A percentile compares a stretch with the other conserved stretches of the same genome.
Conservation (phyloP, 805 yeast species). For the Komagataella ulmi region DNA sequence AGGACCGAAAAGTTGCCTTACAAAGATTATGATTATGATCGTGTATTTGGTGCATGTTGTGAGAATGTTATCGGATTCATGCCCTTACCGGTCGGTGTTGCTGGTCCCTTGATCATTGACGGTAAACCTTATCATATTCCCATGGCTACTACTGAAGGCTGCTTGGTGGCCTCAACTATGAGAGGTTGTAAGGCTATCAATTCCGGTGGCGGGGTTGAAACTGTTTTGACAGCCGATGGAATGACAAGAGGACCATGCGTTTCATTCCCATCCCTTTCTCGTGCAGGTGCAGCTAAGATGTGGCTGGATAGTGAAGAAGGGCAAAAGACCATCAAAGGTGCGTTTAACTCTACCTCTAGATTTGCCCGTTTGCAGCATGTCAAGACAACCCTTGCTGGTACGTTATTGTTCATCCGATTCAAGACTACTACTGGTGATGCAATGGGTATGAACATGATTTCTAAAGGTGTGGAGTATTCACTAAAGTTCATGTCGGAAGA, state of each 20-base stretch:
- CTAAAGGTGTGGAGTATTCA: constrained; percentile 91
- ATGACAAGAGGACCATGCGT: constrained; percentile 99
- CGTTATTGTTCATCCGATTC: constrained; percentile 76
- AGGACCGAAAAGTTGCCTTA: constrained; percentile 67
- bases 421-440: constrained; percentile 99
- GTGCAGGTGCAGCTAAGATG: constrained; percentile 90
- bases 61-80: constrained; percentile 95
- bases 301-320: constrained; percentile 98
- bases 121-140: constrained; percentile 85
- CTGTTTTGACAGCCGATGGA: constrained; percentile 90
- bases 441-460: constrained; percentile 99
- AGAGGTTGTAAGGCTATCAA: constrained; percentile 98
- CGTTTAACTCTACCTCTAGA: constrained; percentile 92
- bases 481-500: constrained; percentile 75
- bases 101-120: constrained; percentile 91
- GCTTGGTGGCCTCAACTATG: constrained; percentile 96
- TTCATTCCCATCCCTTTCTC: constrained; percentile 61
- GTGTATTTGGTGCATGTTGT: constrained; percentile 98
- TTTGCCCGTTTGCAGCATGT: constrained; percentile 89
- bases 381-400: constrained; percentile 92
- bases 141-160: constrained; percentile 99
- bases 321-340: constrained; percentile 64
- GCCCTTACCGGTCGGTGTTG: constrained; percentile 96
- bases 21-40: constrained; percentile 75
- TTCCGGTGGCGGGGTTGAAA: constrained; percentile 90